These are phyloP conservation scores for Sclerotinia nivalis DNA, from an alignment of 2,329 filamentous ascomycete species.

Conservation along the genomic window DNA sequence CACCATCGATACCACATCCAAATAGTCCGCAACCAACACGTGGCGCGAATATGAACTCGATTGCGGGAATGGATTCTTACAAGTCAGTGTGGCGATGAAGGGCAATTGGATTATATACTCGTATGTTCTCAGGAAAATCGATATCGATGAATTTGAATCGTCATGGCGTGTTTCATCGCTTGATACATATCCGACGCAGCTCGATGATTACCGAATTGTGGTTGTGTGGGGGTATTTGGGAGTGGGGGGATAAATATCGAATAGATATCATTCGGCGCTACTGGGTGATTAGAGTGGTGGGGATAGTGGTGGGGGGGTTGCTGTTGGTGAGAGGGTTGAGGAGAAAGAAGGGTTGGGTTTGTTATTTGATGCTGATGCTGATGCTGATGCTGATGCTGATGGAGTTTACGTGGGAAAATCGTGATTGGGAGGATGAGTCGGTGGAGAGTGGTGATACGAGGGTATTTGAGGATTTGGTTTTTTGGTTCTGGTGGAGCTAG, in stretches of 20 bases:
- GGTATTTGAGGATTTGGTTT: not conserved
- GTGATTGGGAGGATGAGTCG: not conserved
- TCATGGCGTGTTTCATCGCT: not conserved
- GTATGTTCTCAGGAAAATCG: not conserved
- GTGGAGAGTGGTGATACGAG: not conserved
- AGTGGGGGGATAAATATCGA: not conserved
- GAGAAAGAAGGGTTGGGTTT: not conserved
- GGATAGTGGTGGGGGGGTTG: not conserved
- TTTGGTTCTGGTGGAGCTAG: not conserved
- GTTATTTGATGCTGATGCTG: no score
- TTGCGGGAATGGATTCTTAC: not conserved
- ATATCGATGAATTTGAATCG: not conserved
- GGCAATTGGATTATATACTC: not conserved
- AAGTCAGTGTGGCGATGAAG: not conserved
- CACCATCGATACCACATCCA: not conserved
- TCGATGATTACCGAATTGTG: no score
- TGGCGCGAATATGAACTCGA: not conserved
- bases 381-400: no score
- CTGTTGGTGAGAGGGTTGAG: not conserved
- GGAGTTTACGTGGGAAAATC: no score
- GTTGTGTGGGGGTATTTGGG: no score
- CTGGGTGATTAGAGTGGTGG: not conserved
- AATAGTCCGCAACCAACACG: fast-evolving
- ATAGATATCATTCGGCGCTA: not conserved
- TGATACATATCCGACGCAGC: not conserved